Evolutionary conservation across 2,329 filamentous ascomycete species (phyloP), one percentile per base, ranked within the genome.

Genomic region (Diaporthe citri): DNA sequence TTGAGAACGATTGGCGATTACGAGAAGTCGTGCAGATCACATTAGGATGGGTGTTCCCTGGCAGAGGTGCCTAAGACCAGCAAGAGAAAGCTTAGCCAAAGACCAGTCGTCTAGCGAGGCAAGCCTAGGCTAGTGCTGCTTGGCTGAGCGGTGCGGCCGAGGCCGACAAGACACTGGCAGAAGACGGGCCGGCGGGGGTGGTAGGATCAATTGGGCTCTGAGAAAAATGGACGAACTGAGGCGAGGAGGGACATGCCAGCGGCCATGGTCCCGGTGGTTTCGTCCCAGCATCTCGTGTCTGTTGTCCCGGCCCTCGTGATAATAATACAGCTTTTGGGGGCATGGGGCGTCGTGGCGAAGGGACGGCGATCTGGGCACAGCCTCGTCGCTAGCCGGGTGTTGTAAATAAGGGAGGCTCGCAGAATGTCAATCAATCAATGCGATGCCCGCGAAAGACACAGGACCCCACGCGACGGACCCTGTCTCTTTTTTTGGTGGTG

Each of bases 361-460:
- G 46, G 4, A 67, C 64, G 64, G 22, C 64, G 64, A 67, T 67
- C 46, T 39, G 46, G 64, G n/a, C 64, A 67, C 64, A 67, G 64
- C 64, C 64, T 67, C 64, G 64, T 51, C 46, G 64, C 28, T 52
- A 67, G 64, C 64, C 64, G n/a, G 46, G 31, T n/a, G 64, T 67
- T 67, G 64, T 67, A 67, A 67, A 52, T 52, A 67, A 39, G 64
- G 46, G 48, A 52, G 64, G 64, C 64, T 39, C 64, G 22, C 46
- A 67, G 46, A 12, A 52, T 52, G 64, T 36, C 64, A 52, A 67
- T 67, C 64, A 52, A 10, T 67, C 34, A 52, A 67, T 67, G 64
- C 64, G 31, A 52, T 52, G 64, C 43, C 46, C 12, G 22, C 46
- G 64, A n/a, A 12, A 52, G 46, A 7, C 64, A 67, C 64, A 36